These are phyloP conservation scores for Lipomyces yamanashiensis DNA, from an alignment of 805 yeast genomes.

Conservation along the genomic window DNA sequence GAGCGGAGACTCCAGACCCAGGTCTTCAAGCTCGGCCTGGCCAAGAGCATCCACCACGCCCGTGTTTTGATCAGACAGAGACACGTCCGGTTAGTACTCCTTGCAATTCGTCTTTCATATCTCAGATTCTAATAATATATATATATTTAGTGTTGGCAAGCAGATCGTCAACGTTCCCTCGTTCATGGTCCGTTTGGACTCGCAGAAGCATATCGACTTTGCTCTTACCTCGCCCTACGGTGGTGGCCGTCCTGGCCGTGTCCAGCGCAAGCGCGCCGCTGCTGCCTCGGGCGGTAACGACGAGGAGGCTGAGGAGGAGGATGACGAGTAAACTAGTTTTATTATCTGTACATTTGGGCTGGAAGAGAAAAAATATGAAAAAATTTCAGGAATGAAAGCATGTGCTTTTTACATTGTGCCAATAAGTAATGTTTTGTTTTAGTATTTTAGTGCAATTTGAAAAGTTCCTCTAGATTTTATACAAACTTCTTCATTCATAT, in stretches of 20 bases:
- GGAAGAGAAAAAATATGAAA: not conserved
- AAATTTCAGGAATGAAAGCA: slow-evolving; percentile 8
- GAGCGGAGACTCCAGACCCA: slow-evolving; percentile 99
- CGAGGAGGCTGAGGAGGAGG: slow-evolving; percentile 75
- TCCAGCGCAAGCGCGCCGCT: slow-evolving; percentile 81
- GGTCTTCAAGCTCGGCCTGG: slow-evolving; percentile 99
- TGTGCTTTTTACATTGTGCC: slow-evolving; percentile 9
- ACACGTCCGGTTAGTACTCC: slow-evolving; percentile 72
- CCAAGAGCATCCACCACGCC: slow-evolving; percentile 99
- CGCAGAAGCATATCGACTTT: slow-evolving; percentile 99
- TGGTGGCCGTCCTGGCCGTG: slow-evolving; percentile 99
- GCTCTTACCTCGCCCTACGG: slow-evolving; percentile 99
- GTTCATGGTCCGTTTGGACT: slow-evolving; percentile 99
- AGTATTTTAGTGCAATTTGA: slow-evolving; percentile 8
- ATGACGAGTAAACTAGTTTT: slow-evolving; percentile 34
- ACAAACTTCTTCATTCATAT: not conserved
- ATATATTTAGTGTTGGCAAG: slow-evolving; percentile 75
- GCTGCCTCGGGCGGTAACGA: slow-evolving; percentile 69
- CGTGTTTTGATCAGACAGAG: slow-evolving; percentile 98
- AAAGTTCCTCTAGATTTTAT: slow-evolving; percentile 14
- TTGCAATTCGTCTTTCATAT: too few species aligned
- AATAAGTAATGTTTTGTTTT: slow-evolving; percentile 20
- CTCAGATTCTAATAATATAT: not conserved
- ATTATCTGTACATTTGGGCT: slow-evolving; percentile 23
- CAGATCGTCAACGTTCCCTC: slow-evolving; percentile 98